A percentile compares a stretch with the other conserved stretches of the same genome.
Evolutionary conservation across 176 grass and related monocot genomes (phyloP).

Genomic region (Typha latifolia): DNA sequence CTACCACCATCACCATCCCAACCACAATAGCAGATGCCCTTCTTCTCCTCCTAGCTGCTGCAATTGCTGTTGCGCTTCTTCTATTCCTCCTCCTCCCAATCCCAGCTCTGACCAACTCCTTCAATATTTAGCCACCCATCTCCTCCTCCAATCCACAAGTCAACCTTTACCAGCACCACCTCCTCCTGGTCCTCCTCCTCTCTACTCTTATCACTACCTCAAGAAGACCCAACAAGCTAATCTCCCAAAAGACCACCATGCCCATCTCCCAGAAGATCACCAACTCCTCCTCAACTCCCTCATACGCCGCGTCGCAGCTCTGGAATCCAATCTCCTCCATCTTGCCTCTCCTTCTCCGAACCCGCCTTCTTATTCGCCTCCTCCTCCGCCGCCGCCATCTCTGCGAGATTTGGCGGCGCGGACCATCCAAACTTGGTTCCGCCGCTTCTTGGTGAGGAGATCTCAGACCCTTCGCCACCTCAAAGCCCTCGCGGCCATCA

Average conservation of each 20-base stretch:
- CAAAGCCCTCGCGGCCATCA: constrained; percentile 66
- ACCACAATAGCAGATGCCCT: not conserved
- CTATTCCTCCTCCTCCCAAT: constrained; percentile 6
- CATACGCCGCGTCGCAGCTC: constrained; percentile 48
- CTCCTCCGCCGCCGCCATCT: constrained; percentile 7
- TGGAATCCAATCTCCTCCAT: constrained; percentile 47
- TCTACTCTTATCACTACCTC: constrained; percentile 23
- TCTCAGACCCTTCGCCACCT: constrained; percentile 79
- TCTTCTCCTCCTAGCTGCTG: constrained; percentile 7
- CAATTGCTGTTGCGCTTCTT: not conserved
- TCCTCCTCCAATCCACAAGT: constrained; percentile 29
- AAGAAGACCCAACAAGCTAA: constrained; percentile 16
- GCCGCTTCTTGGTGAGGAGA: constrained; percentile 68
- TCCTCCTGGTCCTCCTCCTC: not conserved
- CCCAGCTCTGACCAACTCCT: constrained; percentile 10
- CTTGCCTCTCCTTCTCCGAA: constrained; percentile 10
- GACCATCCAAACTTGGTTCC: constrained; percentile 78
- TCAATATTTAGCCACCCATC: constrained; percentile 12
- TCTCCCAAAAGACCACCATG: constrained; percentile 17
- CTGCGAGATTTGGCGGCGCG: constrained; percentile 54
- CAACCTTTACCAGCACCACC: constrained; percentile 2
- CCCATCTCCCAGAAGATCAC: constrained; percentile 26
- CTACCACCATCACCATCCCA: not conserved
- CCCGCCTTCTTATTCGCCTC: not conserved
- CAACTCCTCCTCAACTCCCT: constrained; percentile 58